phyloP scores from a whole-genome alignment of 1,284 basidiomycete species.

The Cystobasidium slooffiae region DNA sequence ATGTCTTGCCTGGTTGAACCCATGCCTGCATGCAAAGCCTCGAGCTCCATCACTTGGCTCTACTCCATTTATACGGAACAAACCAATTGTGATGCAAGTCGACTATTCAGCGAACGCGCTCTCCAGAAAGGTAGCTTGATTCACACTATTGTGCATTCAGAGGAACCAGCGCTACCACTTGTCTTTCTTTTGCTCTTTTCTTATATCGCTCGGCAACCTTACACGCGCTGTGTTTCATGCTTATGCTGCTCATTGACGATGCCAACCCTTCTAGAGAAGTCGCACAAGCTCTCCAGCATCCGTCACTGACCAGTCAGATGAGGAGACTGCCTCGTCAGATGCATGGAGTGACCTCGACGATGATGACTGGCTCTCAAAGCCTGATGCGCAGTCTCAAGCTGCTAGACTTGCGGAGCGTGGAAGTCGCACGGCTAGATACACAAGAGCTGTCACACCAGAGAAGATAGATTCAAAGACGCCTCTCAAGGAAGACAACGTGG shows the following conservation, averaged over 20 bases:
- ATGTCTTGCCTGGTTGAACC: too few relatives aligned
- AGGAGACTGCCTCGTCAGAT: slow-evolving; percentile 12
- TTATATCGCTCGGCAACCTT: neutral
- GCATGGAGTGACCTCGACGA: slow-evolving; percentile 39
- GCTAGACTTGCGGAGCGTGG: slow-evolving; percentile 21
- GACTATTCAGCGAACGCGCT: neutral
- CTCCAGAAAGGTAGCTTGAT: slow-evolving; percentile 22
- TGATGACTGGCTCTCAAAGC: slow-evolving; percentile 27
- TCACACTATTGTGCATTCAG: neutral
- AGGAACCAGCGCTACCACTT: slow-evolving; percentile 16
- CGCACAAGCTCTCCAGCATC: neutral
- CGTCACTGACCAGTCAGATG: neutral
- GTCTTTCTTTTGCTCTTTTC: slow-evolving; percentile 3
- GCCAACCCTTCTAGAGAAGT: neutral
- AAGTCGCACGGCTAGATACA: slow-evolving; percentile 10
- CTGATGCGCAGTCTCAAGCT: slow-evolving; percentile 24
- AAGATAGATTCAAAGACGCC: slow-evolving; percentile 37
- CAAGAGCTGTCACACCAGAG: slow-evolving; percentile 34
- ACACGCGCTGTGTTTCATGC: neutral
- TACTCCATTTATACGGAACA: neutral
- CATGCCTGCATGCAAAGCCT: neutral
- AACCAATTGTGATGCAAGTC: neutral
- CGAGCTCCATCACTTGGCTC: neutral
- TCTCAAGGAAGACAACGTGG: slow-evolving; percentile 40
- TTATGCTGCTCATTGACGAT: neutral